These are phyloP conservation scores for Zanthoxylum bungeanum DNA, from an alignment of 345 rosid genomes.

Conservation along the genomic window DNA sequence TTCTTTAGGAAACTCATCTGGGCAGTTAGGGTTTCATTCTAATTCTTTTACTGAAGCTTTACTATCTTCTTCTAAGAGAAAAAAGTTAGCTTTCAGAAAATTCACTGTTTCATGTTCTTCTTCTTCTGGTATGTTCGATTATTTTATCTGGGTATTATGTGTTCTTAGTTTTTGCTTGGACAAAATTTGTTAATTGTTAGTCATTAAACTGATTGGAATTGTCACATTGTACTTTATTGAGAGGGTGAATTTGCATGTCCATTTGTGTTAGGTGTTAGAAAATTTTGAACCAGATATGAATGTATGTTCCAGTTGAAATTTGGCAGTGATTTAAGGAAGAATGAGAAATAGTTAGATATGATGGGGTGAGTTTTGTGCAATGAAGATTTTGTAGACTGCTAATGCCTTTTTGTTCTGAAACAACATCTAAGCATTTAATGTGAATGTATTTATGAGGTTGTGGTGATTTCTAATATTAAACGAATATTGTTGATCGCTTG, in stretches of 20 bases:
- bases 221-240: background rate
- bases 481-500: background rate
- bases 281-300: background rate
- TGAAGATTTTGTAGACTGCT: background rate
- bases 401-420: background rate
- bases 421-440: background rate
- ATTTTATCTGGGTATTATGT: background rate
- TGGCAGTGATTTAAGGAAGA: background rate
- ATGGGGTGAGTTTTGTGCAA: background rate
- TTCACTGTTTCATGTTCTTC: slow-evolving; percentile 47
- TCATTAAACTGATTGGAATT: background rate
- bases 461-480: background rate
- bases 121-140: slow-evolving; percentile 23
- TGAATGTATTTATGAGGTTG: background rate
- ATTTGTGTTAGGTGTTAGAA: background rate
- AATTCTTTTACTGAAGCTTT: slow-evolving; percentile 31
- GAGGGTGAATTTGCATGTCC: background rate
- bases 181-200: background rate
- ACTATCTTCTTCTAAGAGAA: slow-evolving; percentile 27
- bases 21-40: slow-evolving; percentile 37
- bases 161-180: background rate
- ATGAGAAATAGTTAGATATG: background rate
- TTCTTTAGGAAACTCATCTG: slow-evolving; percentile 36
- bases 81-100: slow-evolving; percentile 19
- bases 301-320: background rate